Percentiles rank a stretch among this genome's conserved stretches.
These are phyloP conservation scores for Moesziomyces globuligerus DNA, from an alignment of 1,284 basidiomycete genomes.

Conservation along the genomic window DNA sequence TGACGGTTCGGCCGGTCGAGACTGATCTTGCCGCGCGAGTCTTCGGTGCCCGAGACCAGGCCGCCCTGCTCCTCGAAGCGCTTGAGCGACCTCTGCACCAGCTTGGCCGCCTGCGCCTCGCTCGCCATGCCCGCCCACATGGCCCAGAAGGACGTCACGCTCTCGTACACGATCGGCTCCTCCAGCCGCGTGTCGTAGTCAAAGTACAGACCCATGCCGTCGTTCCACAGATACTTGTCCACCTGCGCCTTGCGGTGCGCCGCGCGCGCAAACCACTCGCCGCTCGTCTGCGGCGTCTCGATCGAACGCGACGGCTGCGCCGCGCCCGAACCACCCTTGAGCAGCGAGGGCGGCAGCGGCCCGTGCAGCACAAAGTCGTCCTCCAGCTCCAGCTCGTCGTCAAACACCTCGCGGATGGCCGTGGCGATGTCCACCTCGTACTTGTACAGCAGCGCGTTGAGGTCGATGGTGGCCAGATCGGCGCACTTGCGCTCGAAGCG, in stretches of 20 bases:
- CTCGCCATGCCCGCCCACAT: conserved; percentile 97
- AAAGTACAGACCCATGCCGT: conserved; percentile 91
- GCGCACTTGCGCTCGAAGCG: conserved; percentile 92
- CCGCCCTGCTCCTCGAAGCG: conserved; percentile 97
- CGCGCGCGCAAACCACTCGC: conserved; percentile 64
- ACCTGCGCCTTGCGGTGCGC: conserved; percentile 73
- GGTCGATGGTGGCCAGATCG: conserved; percentile 93
- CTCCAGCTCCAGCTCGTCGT: conserved; percentile 86
- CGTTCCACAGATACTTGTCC: conserved; percentile 96
- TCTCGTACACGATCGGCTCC: conserved; percentile 92
- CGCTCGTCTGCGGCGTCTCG: conserved; percentile 64
- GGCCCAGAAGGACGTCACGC: conserved; percentile 93
- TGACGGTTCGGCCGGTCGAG: conserved; percentile 97
- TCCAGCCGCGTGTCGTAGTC: conserved; percentile 93
- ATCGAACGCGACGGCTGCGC: conserved; percentile 74
- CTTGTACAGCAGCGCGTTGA: conserved; percentile 86
- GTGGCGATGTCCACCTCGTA: conserved; percentile 67
- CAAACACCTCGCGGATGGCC: conserved; percentile 92
- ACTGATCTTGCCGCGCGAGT: conserved; percentile 93
- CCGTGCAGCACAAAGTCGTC: conserved; percentile 77
- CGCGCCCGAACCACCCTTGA: conserved; percentile 36
- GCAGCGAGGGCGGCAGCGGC: conserved; percentile 47
- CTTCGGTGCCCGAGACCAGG: conserved; percentile 95
- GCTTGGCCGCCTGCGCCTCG: conserved; percentile 89
- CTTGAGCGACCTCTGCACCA: conserved; percentile 86